phyloP scores from a whole-genome alignment of 192 early-diverging fungal genomes.

The Backusella mclennaniae region DNA sequence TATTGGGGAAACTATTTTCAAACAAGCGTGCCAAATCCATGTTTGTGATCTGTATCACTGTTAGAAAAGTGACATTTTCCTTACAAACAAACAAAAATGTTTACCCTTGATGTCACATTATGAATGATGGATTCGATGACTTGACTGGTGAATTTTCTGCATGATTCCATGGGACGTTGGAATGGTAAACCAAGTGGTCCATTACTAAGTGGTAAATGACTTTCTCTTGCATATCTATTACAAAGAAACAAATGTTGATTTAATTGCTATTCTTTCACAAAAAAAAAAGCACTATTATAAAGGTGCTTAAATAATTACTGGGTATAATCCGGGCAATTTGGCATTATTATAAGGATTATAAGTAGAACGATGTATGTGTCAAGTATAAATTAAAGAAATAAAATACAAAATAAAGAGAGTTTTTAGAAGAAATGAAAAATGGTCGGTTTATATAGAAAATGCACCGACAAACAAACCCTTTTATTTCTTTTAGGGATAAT shows the following conservation, averaged over 20 bases:
- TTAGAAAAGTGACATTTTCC: not conserved
- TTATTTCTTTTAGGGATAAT: not conserved
- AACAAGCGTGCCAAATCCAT: conserved; percentile 58
- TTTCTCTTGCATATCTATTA: conserved; percentile 20
- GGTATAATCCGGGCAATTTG: not conserved
- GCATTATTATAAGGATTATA: not conserved
- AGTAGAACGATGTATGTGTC: not conserved
- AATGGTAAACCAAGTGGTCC: conserved; percentile 29
- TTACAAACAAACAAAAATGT: not conserved
- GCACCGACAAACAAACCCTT: not conserved
- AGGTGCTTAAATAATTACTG: not conserved
- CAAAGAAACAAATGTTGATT: not conserved
- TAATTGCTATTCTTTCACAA: not conserved
- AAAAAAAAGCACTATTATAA: not conserved
- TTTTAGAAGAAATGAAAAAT: not conserved
- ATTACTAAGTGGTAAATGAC: conserved; percentile 21
- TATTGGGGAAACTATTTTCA: conserved; percentile 64
- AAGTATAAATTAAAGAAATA: not conserved
- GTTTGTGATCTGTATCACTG: conserved; percentile 40
- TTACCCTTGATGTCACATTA: conserved; percentile 33
- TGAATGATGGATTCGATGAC: conserved; percentile 46
- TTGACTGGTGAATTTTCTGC: conserved; percentile 47
- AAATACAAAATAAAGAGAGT: not conserved
- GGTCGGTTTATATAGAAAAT: not conserved
- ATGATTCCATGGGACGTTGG: conserved; percentile 39